These are phyloP conservation scores for Astrothelium macrocarpum DNA, from an alignment of 495 filamentous ascomycete species.

Conservation along the genomic window DNA sequence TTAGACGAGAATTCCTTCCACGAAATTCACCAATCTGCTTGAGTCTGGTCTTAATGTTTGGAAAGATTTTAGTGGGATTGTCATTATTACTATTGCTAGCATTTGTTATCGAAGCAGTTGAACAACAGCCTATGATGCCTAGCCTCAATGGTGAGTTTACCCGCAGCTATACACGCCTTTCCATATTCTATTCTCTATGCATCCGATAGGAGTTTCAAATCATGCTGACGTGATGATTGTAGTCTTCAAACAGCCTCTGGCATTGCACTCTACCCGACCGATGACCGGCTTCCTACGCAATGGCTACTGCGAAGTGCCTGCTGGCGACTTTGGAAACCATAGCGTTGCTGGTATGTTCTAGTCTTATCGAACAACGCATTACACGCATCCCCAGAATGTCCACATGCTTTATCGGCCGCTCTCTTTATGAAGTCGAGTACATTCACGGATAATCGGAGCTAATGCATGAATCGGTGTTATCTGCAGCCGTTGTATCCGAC, in stretches of 20 bases:
- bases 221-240: background rate
- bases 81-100: background rate
- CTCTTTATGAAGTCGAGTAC: too few relatives aligned
- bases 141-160: background rate
- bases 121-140: constrained; percentile 2
- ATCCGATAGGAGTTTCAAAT: background rate
- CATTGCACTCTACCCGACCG: constrained; percentile 46
- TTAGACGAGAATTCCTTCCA: background rate
- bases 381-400: background rate
- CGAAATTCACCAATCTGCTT: background rate
- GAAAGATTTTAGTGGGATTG: background rate
- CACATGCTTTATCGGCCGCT: constrained; percentile 22
- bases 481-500: constrained; percentile 41
- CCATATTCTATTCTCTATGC: background rate
- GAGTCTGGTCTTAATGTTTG: background rate
- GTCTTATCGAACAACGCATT: background rate
- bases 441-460: too few relatives aligned
- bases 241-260: constrained; percentile 50
- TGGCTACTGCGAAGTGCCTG: constrained; percentile 46
- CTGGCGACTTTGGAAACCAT: constrained; percentile 35
- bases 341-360: constrained; percentile 9
- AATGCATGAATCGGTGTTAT: constrained; percentile 11
- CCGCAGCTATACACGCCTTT: background rate
- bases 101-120: background rate
- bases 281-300: constrained; percentile 52